Evolutionary conservation across 306 rosid species (phyloP), one percentile per base, ranked within the genome.

Genomic region (Chamaecrista fasciculata): DNA sequence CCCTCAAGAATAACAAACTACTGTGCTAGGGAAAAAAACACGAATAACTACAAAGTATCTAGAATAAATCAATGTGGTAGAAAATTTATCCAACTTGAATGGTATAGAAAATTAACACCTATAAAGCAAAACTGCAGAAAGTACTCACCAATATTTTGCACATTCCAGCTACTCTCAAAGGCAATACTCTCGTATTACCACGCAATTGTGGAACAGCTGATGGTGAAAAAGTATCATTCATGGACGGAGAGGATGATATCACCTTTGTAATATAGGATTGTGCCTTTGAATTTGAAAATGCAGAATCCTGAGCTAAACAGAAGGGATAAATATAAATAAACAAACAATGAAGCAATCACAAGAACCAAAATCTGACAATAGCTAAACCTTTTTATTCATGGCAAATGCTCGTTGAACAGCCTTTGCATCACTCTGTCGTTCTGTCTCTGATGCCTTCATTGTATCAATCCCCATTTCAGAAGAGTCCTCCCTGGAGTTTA

Each of bases 351-450:
- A 18, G 8, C n/a, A 19, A 26, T 28, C 51, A 69, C 34, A 76
- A 29, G 37, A 43, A 63, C 23, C n/a, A 58, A 77, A 29, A 63
- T 55, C 26, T 29, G 60, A 70, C 47, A 62, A 55, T 52, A 74
- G 76, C 39, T 21, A 71, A 65, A 95, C 99, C 97, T 76, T 86
- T 62, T 73, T 81, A 78, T 46, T 77, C 21, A 68, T 68, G 67
- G 89, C 34, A 80, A 95, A 95, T 59, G 97, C 99, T 74, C 74
- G 91, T 83, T 95, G 96, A 67, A 95, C 99, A 43, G 88, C 81
- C 81, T 85, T 71, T 81, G 97, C 99, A 82, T 94, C 97, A 84
- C 78, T 90, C 61, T 79, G 85, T 53, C 99, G 85, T 33, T 80
- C 59, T 31, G 91, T 82, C 78, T 88, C 96, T 39, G 82, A 78